Evolutionary conservation across 192 early-diverging fungal species (phyloP).

Genomic region (Umbelopsis ramanniana): DNA sequence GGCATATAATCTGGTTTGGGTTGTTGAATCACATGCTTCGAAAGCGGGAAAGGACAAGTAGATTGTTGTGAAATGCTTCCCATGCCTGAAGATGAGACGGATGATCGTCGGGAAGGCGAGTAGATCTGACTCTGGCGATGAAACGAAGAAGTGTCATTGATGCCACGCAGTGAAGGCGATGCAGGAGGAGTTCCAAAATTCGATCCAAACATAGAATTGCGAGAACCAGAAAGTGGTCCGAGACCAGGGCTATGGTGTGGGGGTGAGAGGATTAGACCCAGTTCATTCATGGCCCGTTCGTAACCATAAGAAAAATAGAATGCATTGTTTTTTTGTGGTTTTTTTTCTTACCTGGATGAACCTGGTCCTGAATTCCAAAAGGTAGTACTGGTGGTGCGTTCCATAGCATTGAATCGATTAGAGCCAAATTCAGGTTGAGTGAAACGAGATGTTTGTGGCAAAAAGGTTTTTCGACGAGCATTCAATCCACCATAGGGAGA

Average conservation of each 20-base stretch:
- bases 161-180: neutral
- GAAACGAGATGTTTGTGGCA: constrained; percentile 32
- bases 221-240: constrained; percentile 5
- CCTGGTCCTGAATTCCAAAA: constrained; percentile 10
- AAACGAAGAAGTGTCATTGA: constrained; percentile 9
- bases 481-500: constrained; percentile 11
- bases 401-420: constrained; percentile 22
- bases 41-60: constrained; percentile 37
- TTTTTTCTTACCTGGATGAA: neutral
- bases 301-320: no score
- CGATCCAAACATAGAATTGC: constrained; percentile 5
- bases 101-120: constrained; percentile 17
- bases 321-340: no score
- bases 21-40: constrained; percentile 41
- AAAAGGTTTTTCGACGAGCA: constrained; percentile 26
- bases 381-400: constrained; percentile 21
- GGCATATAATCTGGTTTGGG: constrained; percentile 50
- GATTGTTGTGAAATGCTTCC: neutral
- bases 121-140: constrained; percentile 12
- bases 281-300: neutral
- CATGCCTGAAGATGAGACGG: constrained; percentile 23
- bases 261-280: neutral
- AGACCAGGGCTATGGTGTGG: neutral
- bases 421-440: constrained; percentile 17
- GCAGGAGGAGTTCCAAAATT: constrained; percentile 15